Conservation (phyloP, 257 asterid species). For the Dorcoceras hygrometricum region DNA sequence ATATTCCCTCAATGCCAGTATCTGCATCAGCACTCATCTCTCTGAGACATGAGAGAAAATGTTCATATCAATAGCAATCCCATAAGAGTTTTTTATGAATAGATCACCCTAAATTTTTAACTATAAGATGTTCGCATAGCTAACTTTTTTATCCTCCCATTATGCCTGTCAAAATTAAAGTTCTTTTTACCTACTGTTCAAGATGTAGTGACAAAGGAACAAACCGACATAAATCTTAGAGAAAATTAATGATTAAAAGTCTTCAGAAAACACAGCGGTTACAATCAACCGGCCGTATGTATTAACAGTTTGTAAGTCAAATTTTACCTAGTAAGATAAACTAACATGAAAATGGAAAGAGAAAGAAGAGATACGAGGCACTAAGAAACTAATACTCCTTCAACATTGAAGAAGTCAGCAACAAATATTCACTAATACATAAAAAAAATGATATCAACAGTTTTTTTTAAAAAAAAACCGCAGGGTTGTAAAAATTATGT, state of each 20-base stretch:
- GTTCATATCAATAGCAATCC: neutral
- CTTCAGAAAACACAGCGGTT: neutral
- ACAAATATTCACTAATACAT: neutral
- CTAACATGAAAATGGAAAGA: neutral
- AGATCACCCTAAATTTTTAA: neutral
- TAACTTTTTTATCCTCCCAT: neutral
- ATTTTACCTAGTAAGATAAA: neutral
- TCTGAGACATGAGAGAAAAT: constrained; percentile 37
- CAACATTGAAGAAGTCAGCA: neutral
- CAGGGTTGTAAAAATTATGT: neutral
- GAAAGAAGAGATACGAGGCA: neutral
- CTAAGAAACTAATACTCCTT: neutral
- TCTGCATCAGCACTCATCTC: constrained; percentile 46
- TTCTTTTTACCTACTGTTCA: neutral
- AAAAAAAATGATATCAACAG: neutral
- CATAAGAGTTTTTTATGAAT: constrained; percentile 11
- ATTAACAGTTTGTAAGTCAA: neutral
- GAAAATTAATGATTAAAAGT: neutral
- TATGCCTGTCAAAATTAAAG: neutral
- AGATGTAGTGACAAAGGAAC: neutral
- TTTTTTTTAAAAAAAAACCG: neutral
- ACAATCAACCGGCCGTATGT: constrained; percentile 6
- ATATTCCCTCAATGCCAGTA: constrained; percentile 66
- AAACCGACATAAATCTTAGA: constrained; percentile 12
- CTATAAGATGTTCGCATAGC: neutral